Evolutionary conservation across 2,329 filamentous ascomycete genomes (phyloP).

Genomic region (Sporothrix sp.): DNA sequence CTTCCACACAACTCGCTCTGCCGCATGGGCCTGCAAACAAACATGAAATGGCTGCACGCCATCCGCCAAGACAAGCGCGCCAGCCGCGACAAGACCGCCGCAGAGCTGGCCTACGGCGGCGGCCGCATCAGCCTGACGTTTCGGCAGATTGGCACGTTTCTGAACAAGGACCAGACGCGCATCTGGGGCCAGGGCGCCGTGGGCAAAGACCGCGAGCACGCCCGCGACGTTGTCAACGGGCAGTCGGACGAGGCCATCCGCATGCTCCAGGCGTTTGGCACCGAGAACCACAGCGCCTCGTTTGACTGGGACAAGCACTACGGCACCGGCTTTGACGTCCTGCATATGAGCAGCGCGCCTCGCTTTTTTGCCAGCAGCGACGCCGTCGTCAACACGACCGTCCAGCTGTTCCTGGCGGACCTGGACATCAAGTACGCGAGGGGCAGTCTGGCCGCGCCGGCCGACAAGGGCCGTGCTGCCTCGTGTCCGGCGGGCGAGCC

Average conservation of each 20-base stretch:
- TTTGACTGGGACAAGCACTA: conserved; percentile 72
- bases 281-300: conserved; percentile 64
- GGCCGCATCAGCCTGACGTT: conserved; percentile 89
- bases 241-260: conserved; percentile 53
- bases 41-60: conserved; percentile 82
- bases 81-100: conserved; percentile 52
- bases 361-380: conserved; percentile 43
- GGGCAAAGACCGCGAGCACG: conserved; percentile 51
- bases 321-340: conserved; percentile 72
- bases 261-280: conserved; percentile 71
- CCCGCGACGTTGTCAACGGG: conserved; percentile 58
- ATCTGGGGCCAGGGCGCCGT: conserved; percentile 93
- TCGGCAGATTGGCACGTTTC: conserved; percentile 75
- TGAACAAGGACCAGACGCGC: conserved; percentile 49
- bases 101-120: conserved; percentile 63
- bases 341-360: conserved; percentile 51
- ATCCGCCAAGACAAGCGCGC: conserved; percentile 80
- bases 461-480: too few species aligned
- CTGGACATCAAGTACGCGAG: conserved; percentile 37
- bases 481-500: too few species aligned
- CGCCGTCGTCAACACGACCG: conserved; percentile 36
- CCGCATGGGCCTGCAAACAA: conserved; percentile 69
- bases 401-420: conserved; percentile 42
- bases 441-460: conserved; percentile 30
- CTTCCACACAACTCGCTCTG: conserved; percentile 87